A percentile compares a stretch with the other conserved stretches of the same genome.
These are phyloP conservation scores for Trametes hirsuta DNA, from an alignment of 1,284 basidiomycete genomes.

Conservation along the genomic window DNA sequence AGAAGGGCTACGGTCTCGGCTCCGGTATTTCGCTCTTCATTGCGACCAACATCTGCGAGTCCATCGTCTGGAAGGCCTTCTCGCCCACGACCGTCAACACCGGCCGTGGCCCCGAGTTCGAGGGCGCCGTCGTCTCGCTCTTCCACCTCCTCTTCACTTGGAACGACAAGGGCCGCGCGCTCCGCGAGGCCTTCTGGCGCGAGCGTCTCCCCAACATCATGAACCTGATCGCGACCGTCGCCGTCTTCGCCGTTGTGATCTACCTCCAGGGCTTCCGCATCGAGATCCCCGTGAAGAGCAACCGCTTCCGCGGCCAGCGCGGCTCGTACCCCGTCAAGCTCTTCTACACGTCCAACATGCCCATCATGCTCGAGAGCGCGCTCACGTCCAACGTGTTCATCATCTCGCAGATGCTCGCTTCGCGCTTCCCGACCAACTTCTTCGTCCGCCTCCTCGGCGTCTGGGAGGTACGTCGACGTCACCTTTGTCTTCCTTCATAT, in stretches of 20 bases:
- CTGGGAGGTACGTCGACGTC: constrained; percentile 81
- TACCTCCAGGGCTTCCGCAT: constrained; percentile 99
- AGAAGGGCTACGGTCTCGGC: constrained; percentile 98
- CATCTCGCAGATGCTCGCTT: constrained; percentile 93
- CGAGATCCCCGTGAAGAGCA: constrained; percentile 98
- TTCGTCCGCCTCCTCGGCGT: constrained; percentile 90
- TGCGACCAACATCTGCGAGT: constrained; percentile 99
- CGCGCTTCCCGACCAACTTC: constrained; percentile 90
- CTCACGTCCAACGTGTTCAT: constrained; percentile 96
- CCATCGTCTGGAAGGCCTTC: constrained; percentile 99
- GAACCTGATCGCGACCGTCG: constrained; percentile 93
- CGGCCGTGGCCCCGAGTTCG: constrained; percentile 97
- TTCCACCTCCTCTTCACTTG: constrained; percentile 99
- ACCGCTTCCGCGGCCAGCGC: constrained; percentile 93
- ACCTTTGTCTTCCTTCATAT: not conserved
- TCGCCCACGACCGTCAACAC: constrained; percentile 98
- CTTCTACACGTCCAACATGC: constrained; percentile 99
- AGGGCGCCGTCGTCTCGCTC: constrained; percentile 93
- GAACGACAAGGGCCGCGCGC: constrained; percentile 97
- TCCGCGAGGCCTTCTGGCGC: constrained; percentile 98
- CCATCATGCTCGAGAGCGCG: constrained; percentile 98
- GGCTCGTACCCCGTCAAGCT: constrained; percentile 97
- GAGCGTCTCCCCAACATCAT: constrained; percentile 97
- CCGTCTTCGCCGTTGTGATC: constrained; percentile 94
- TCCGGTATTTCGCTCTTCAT: constrained; percentile 99